Base-by-base conservation (phyloP, 148 eudicot species). In the Silene uniflora region DNA sequence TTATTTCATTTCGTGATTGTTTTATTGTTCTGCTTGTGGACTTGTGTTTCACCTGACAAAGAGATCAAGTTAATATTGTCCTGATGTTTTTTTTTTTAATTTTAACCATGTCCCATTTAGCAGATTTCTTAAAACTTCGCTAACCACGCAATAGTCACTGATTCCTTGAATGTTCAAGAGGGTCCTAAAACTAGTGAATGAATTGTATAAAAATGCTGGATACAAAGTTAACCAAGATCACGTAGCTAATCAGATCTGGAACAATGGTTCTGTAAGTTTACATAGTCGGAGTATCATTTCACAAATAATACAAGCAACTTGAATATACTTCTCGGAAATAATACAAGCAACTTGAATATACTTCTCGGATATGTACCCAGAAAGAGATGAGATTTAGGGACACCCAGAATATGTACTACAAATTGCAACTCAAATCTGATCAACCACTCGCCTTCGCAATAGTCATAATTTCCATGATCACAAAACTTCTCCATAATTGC, bases 211-310 rank as follows among this genome's bases (percentile, higher is more conserved):
- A 12, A 52, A 52, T 12, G 56, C 56, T 52, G 18, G 56, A 52
- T 52, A 52, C 56, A 46, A 35, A 24, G 25, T 21, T 24, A 21
- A 7, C 17, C 54, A n/a, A 69, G 59, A 23, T 69, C 13, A n/a
- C 19, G 7, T 12, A 27, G 54, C 18, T 52, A 46, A 69, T 18
- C 54, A 47, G 10, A 39, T 58, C 14, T 0, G 11, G 39, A 19
- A 73, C 13, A 63, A 23, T 14, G 56, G 42, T 23, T 18, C 22
- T 32, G 46, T n/a, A 42, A 46, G 69, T 56, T 66, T 66, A 72
- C 79, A 74, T 49, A 27, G 73, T 80, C 35, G 69, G 55, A 80
- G 23, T 64, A 47, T 56, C 21, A 12, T 39, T 14, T 55, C n/a
- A 71, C 60, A 64, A 76, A 3, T 65, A 19, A 35, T 68, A 75